Conservation (phyloP, 768 basidiomycete genomes). For the Phallus indusiatus region DNA sequence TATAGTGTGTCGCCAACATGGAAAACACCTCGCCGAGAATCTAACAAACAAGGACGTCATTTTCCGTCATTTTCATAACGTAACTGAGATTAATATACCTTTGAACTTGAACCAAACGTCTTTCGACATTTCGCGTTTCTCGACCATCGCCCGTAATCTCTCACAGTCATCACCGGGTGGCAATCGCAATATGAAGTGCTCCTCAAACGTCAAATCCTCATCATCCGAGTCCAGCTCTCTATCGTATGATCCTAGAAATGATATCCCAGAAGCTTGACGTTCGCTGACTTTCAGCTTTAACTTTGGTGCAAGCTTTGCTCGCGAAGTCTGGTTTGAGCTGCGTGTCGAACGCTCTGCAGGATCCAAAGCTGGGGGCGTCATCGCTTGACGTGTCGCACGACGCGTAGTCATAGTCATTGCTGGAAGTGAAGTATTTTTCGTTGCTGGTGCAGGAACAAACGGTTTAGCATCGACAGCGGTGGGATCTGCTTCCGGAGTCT, state of each 20-base stretch:
- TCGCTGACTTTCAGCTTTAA: conserved; percentile 84
- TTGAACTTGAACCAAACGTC: conserved; percentile 99
- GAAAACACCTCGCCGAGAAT: conserved; percentile 85
- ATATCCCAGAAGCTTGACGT: conserved; percentile 77
- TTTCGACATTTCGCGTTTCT: conserved; percentile 62
- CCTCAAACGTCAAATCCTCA: conserved; percentile 91
- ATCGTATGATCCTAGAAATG: conserved; percentile 86
- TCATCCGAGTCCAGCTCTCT: conserved; percentile 92
- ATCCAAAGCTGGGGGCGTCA: conserved; percentile 1
- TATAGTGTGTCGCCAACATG: conserved; percentile 75
- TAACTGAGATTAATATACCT: conserved; percentile 35
- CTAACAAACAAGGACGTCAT: conserved; percentile 29
- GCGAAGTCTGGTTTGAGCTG: conserved; percentile 35
- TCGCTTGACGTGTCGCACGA: conserved; percentile 2
- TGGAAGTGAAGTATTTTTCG: not conserved
- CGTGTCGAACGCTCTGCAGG: conserved; percentile 45
- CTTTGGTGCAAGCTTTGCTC: conserved; percentile 53
- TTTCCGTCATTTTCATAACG: not conserved
- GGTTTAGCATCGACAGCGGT: not conserved
- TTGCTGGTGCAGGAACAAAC: not conserved
- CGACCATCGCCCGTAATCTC: conserved; percentile 71
- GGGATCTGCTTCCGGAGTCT: not conserved
- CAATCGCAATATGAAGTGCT: conserved; percentile 90
- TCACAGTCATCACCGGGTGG: conserved; percentile 79
- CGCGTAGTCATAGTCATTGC: conserved; percentile 4